Base-by-base conservation (phyloP, 2,329 filamentous ascomycete genomes). In the Calonectria crousiana region DNA sequence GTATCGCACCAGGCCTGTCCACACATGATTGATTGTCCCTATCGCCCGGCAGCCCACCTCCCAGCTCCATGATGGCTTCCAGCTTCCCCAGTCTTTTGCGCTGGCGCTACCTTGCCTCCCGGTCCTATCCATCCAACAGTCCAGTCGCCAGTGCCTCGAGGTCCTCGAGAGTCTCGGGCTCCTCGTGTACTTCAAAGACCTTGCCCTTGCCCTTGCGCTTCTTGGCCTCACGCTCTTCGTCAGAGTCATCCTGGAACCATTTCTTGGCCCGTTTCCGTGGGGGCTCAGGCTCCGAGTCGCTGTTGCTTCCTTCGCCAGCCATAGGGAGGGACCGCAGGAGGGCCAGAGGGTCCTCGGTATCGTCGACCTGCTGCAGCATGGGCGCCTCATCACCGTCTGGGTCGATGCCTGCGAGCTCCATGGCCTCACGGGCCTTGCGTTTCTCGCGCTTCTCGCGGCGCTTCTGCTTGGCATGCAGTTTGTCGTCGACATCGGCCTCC, bases 401-500 rank as follows among this genome's bases (percentile, higher is more conserved):
- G 71, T 80, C 74, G 71, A 82, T 77, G 58, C 80, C 78, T 76
- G 74, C 75, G 69, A 80, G 75, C 74, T 86, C 89, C 38, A 83
- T 84, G 81, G 91, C 89, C 78, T 89, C 88, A 79, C 92, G 87
- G 53, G 91, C 91, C 87, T 94, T 96, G 76, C 90, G 88, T 87
- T 93, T 95, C 79, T 93, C 91, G 74, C 90, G 89, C 89, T 95
- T 97, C 84, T 94, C 94, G 79, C 90, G 89, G 83, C 90, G 92
- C 90, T 95, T 96, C 84, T 94, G 90, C 87, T 93, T 95, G 44
- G 92, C 95, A 18, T 94, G 84, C 78, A 91, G 90, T 87, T 98
- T 98, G 85, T 99, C 97, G 75, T 92, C 91, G 44, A 94, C 84
- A 87, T 99, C 97, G 26, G 93, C 95, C 80, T 91, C 88, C 78